Conservation (phyloP, 768 basidiomycete species). For the Mycena metata region DNA sequence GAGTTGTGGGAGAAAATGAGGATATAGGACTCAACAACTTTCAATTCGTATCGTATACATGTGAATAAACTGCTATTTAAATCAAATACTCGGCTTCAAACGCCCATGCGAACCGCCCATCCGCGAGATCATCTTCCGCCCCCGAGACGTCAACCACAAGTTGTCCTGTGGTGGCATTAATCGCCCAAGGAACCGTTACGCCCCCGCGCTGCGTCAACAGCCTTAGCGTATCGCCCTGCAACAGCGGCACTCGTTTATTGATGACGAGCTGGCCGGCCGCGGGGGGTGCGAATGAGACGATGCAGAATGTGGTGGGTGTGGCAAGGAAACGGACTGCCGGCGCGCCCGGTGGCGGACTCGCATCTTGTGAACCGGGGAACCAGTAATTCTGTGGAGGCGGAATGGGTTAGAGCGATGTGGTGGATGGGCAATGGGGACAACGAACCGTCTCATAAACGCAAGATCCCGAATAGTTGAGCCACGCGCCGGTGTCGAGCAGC, state of each 20-base stretch:
- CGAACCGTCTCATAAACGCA: slow-evolving; percentile 68
- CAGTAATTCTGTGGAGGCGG: slow-evolving; percentile 55
- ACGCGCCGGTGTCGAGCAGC: slow-evolving; percentile 62
- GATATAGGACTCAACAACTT: no score
- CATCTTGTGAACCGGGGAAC: slow-evolving; percentile 60
- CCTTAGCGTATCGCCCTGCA: slow-evolving; percentile 56
- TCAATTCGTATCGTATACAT: no score
- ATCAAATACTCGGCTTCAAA: slow-evolving; percentile 15
- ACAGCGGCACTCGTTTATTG: slow-evolving; percentile 57
- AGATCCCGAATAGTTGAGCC: slow-evolving; percentile 63
- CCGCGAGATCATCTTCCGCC: neutral
- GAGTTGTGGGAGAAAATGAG: no score
- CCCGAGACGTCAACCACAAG: slow-evolving; percentile 3
- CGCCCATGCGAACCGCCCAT: slow-evolving; percentile 22
- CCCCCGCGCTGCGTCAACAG: slow-evolving; percentile 50
- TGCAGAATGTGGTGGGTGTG: slow-evolving; percentile 64
- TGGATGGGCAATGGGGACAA: neutral
- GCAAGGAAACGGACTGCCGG: slow-evolving; percentile 60
- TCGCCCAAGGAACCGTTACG: slow-evolving; percentile 5
- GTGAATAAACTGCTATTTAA: neutral
- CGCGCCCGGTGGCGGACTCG: slow-evolving; percentile 39
- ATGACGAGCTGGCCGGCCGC: slow-evolving; percentile 50
- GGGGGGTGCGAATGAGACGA: slow-evolving; percentile 59
- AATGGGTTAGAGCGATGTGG: neutral
- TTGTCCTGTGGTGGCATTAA: slow-evolving; percentile 10